Evolutionary conservation across 179 eudicot species (phyloP), one percentile per base, ranked within the genome.

Genomic region (Nepenthes alata): DNA sequence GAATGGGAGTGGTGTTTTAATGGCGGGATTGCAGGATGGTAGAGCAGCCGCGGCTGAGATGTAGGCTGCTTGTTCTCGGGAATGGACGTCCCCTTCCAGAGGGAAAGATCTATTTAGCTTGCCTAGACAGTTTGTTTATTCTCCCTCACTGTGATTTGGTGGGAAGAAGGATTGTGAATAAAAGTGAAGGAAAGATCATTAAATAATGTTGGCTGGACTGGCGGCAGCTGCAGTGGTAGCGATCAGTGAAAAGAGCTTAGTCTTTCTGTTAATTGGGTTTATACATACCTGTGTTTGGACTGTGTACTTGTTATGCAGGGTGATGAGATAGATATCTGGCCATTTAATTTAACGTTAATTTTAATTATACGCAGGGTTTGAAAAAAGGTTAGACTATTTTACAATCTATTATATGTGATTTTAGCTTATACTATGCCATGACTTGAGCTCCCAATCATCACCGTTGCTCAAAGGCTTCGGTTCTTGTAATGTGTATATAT

Each of bases 51-150:
- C 65, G 0, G 62, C 58, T 9, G 84, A 74, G 41, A 35, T 63
- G 44, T 55, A 72, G 35, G 65, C 65, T 13, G 74, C 77, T 52
- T 73, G 74, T 52, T 79, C 86, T 16, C 78, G 83, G 3, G 96
- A 93, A 67, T 93, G 98, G 98, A 81, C 95, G 45, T 93, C 96
- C 4, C 93, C 98, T 1, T 93, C 89, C 47, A 96, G 84, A 70
- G 96, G 87, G 80, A 85, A 68, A 62, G 96, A 89, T 63, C 77
- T 93, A 52, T 89, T 89, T 72, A 85, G 88, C 75, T 72, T 89
- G 60, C 85, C 91, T 65, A 83, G 96, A 69, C 87, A 89, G 85
- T 86, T 77, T 85, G 98, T 89, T 75, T 86, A 87, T 74, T 91
- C 95, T 75, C 96, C 98, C 52, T 74, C 98, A 56, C 89, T 77